phyloP scores from a whole-genome alignment of 2,329 filamentous ascomycete genomes.

The Calycina herbarum region DNA sequence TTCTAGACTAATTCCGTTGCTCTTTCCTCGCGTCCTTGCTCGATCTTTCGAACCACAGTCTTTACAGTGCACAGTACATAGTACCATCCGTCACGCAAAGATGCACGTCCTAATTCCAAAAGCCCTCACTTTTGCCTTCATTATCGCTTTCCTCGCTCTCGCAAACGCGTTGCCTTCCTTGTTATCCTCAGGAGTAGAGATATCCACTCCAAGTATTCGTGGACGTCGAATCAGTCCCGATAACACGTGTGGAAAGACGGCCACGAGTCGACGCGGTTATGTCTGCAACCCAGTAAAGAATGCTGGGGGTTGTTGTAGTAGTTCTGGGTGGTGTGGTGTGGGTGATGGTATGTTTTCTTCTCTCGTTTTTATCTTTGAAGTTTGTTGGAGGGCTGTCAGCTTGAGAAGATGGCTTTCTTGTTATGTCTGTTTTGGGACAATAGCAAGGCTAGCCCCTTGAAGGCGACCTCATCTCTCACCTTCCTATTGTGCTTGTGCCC shows the following conservation, averaged over 20 bases:
- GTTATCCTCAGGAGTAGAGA: background rate
- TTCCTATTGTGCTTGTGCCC: no score
- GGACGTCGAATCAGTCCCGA: constrained; percentile 19
- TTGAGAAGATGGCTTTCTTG: background rate
- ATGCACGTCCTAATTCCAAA: background rate
- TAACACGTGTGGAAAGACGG: constrained; percentile 25
- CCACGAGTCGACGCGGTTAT: constrained; percentile 21
- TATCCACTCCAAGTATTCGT: background rate
- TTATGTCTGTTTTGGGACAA: no score
- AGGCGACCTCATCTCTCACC: no score
- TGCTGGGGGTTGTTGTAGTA: constrained; percentile 35
- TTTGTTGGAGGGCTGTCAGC: background rate
- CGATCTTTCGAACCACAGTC: constrained; percentile 13
- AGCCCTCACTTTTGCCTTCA: constrained; percentile 11
- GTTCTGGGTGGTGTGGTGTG: constrained; percentile 36
- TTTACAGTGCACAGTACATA: background rate
- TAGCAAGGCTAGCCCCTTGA: no score
- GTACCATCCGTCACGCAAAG: background rate
- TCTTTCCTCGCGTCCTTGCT: background rate
- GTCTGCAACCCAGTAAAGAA: constrained; percentile 29
- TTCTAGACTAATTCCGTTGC: background rate
- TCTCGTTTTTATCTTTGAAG: background rate
- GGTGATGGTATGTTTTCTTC: constrained; percentile 16
- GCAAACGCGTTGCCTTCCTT: background rate
- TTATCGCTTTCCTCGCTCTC: background rate